These are phyloP conservation scores for Aspergillus leporis DNA, from an alignment of 495 filamentous ascomycete genomes.

Conservation along the genomic window DNA sequence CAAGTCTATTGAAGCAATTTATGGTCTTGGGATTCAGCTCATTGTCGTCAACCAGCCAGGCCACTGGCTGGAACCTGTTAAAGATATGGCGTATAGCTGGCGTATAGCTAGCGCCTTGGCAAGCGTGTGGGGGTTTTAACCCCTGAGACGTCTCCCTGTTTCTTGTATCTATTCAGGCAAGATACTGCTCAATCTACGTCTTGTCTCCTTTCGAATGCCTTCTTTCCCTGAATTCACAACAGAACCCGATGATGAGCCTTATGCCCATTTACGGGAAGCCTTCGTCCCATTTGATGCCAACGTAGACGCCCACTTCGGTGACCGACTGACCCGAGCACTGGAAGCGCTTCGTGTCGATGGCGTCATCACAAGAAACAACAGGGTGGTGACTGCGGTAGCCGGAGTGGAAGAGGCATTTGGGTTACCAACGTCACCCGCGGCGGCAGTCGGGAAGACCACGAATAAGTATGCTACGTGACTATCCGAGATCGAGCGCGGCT, in stretches of 20 bases:
- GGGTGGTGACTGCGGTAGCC: background rate
- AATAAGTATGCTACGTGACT: background rate
- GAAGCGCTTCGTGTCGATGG: background rate
- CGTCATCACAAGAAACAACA: background rate
- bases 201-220: too few species aligned
- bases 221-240: too few species aligned
- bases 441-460: background rate
- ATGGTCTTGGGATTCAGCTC: background rate
- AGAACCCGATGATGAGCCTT: background rate
- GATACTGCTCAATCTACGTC: too few species aligned
- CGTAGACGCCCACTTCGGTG: background rate
- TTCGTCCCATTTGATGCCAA: background rate
- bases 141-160: too few species aligned
- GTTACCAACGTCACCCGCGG: background rate
- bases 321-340: background rate
- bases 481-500: background rate
- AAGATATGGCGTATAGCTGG: too few species aligned
- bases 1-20: background rate
- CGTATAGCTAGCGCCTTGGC: too few species aligned
- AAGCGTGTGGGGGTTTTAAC: too few species aligned
- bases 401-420: background rate
- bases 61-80: conserved; percentile 2
- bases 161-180: too few species aligned
- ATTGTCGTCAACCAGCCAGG: background rate
- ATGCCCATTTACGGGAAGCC: background rate